A percentile compares a stretch with the other conserved stretches of the same genome.
These are phyloP conservation scores for Paraphaeosphaeria minitans DNA, from an alignment of 2,329 filamentous ascomycete genomes.

Conservation along the genomic window DNA sequence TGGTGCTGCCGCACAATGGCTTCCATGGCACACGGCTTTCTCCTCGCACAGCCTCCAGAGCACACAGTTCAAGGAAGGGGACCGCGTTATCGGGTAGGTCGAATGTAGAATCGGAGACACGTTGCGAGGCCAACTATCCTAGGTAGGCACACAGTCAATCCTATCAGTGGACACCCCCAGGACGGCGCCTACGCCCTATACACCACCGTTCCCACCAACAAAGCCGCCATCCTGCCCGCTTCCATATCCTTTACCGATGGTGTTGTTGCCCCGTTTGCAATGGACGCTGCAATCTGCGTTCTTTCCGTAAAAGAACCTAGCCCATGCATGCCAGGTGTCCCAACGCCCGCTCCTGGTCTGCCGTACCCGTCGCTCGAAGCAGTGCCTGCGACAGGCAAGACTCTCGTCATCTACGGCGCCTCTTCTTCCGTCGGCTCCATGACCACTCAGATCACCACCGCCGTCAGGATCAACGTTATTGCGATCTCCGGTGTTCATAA, in stretches of 20 bases:
- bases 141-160: constrained; percentile 30
- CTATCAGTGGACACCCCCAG: constrained; percentile 25
- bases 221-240: constrained; percentile 49
- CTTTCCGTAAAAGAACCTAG: constrained; percentile 44
- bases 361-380: constrained; percentile 43
- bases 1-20: not conserved
- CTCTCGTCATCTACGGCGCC: constrained; percentile 56
- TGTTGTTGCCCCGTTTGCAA: constrained; percentile 49
- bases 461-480: constrained; percentile 48
- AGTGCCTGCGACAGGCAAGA: constrained; percentile 33
- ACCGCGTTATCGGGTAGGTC: constrained; percentile 49
- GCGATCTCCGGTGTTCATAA: constrained; percentile 41
- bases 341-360: constrained; percentile 42
- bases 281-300: constrained; percentile 48
- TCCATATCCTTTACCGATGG: constrained; percentile 48
- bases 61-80: constrained; percentile 41
- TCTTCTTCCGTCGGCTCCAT: constrained; percentile 47
- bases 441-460: constrained; percentile 49
- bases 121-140: not conserved
- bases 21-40: not conserved
- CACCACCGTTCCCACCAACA: constrained; percentile 39
- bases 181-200: constrained; percentile 38
- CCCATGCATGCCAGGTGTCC: constrained; percentile 25
- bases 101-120: no score
- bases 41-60: not conserved